Base-by-base conservation (phyloP, 441 rosid species). In the Sinapis alba region DNA sequence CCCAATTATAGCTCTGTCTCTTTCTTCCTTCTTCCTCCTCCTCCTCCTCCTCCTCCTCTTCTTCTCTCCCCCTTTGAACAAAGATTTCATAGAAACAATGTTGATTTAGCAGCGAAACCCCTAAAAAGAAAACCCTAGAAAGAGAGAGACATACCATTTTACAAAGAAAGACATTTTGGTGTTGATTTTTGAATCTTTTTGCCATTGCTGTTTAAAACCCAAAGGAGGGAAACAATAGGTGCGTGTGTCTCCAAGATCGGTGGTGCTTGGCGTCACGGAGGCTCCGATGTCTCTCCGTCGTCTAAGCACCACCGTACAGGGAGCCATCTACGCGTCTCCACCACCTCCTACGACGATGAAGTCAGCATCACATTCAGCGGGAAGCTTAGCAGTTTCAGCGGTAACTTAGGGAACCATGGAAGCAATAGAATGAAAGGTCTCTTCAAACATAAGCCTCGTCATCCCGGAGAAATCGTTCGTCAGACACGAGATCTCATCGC, bases 401-500 rank as follows among this genome's bases (percentile, higher is more conserved):
- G 78, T 0, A 79, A 69, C 32, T 75, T 69, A 6, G 73, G 73
- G 3, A 76, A 58, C 60, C 66, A 78, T 6, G 81, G 47, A 5
- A 53, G 62, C 68, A 50, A 51, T 50, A 83, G 80, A 45, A 86
- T 85, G 84, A 87, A 86, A 81, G 86, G 90, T 50, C 80, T 89
- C 3, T 89, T 89, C 88, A 89, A 85, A 78, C 32, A 83, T 15
- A 89, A 87, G 71, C 78, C 88, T 28, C 87, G 84, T 36, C 59
- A 85, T 16, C 91, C 91, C 13, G 82, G 36, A 2, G 94, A 89
- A 38, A 73, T 87, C 65, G 88, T 89, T 15, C 89, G 86, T 41
- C 86, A 78, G 13, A 81, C 87, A 15, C 89, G 87, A 15, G 90
- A 89, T 71, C 92, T 89, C 51, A 79, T 89, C 26, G 50, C 68